Percentiles rank a stretch among this genome's conserved stretches.
Evolutionary conservation across 2,329 filamentous ascomycete genomes (phyloP).

Genomic region (Hypoxylon sp.): DNA sequence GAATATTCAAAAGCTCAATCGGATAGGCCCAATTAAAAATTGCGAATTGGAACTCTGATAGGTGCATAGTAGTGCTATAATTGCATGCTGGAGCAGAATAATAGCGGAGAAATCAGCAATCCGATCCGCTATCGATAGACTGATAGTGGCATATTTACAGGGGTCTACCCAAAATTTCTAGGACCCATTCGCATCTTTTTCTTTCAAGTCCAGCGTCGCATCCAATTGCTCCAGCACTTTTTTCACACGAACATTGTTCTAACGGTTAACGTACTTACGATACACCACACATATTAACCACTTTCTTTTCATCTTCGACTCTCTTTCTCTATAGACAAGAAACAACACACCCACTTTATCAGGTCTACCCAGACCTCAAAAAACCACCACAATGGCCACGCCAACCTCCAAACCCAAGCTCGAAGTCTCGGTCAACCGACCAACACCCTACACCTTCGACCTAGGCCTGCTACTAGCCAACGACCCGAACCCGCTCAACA

Average conservation of each 20-base stretch:
- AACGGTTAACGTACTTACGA: background rate
- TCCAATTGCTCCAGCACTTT: conserved; percentile 5
- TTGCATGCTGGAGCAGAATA: background rate
- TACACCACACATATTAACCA: background rate
- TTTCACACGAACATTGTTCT: too few species aligned
- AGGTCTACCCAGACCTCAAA: conserved; percentile 7
- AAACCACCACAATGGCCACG: conserved; percentile 32
- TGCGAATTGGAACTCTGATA: conserved; percentile 18
- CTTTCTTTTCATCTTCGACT: too few species aligned
- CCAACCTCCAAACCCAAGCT: conserved; percentile 40
- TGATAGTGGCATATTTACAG: conserved; percentile 5
- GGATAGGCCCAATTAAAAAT: too few species aligned
- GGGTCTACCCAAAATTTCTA: conserved; percentile 15
- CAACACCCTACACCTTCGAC: conserved; percentile 47
- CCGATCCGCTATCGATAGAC: conserved; percentile 39
- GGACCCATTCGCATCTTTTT: conserved; percentile 18
- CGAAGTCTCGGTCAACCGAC: conserved; percentile 44
- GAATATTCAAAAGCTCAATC: too few species aligned
- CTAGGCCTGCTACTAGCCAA: conserved; percentile 79
- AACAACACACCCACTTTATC: too few species aligned
- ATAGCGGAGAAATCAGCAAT: conserved; percentile 35
- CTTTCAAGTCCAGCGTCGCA: conserved; percentile 2
- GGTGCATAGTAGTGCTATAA: conserved; percentile 12
- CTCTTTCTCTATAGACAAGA: too few species aligned
- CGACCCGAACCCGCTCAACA: conserved; percentile 77